Evolutionary conservation across 139 green algal species (phyloP), one percentile per base, ranked within the genome.

Genomic region (Coccomyxa sp.): DNA sequence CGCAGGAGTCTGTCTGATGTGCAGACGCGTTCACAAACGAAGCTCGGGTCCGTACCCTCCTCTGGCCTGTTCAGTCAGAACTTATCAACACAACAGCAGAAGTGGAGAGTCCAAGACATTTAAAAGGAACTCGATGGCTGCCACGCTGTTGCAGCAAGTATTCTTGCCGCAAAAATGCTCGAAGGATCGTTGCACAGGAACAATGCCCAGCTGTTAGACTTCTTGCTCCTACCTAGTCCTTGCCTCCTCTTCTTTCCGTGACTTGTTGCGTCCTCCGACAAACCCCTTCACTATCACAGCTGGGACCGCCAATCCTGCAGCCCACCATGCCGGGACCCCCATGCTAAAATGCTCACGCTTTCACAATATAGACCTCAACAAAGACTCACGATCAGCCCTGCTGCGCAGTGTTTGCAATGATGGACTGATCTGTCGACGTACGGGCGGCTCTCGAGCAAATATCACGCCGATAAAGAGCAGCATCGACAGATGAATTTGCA

Each of bases 11-110:
- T 84, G 68, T 95, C 85, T 0, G 94, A 97, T 13, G 96, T 96
- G 92, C 96, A 99, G 28, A 99, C 95, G 3, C 96, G 89, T 86
- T 99, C 96, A 83, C 96, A 99, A 27, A 98, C 91, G 84, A 98
- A 99, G n/a, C 76, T 87, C 0, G 88, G 88, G 63, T 92, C 89
- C 28, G 79, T 82, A 60, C 86, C 90, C 0, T 90, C 90, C 13
- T 92, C 82, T 71, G 63, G 63, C 63, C 63, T 71, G 63, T 67
- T 38, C 66, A 66, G 32, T 76, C 66, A 82, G 17, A 66, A 81
- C 31, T 30, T 30, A 28, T 80, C 23, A 76, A n/a, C 12, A 25
- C 79, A 77, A 58, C 0, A 60, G 25, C 14, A 30, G 45, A 77
- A 59, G 13, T 30, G 27, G 30, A 13, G 17, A 77, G 21, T 25